Conservation (phyloP, 352 stramenopile genomes). For the Blastocystis sp. region DNA sequence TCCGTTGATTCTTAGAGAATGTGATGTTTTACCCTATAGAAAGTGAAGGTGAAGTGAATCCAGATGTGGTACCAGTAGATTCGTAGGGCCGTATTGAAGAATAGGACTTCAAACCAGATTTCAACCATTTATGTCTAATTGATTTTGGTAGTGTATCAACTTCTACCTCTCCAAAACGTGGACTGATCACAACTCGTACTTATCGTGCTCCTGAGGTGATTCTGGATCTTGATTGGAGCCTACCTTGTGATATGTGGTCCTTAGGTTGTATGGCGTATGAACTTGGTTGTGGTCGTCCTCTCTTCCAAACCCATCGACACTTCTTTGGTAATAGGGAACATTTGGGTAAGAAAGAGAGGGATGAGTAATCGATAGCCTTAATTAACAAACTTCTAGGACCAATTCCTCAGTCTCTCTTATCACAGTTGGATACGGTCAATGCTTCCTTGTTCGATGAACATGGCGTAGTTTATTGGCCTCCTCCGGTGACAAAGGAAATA, state of each 20-base stretch:
- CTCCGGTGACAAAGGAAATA: conserved; percentile 52
- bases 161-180: background rate
- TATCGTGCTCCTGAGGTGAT: conserved; percentile 96
- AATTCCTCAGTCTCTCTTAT: conserved; percentile 50
- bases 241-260: conserved; percentile 94
- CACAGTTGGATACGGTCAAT: background rate
- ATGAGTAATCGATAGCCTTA: background rate
- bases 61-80: background rate
- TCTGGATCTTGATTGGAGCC: conserved; percentile 89
- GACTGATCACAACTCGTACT: conserved; percentile 91
- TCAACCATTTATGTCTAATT: conserved; percentile 58
- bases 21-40: conserved; percentile 56
- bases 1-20: conserved; percentile 22
- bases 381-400: conserved; percentile 54
- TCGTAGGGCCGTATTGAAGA: background rate
- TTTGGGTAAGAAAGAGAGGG: background rate
- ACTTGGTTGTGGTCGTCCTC: conserved; percentile 67
- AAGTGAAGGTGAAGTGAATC: background rate
- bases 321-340: conserved; percentile 62
- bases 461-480: conserved; percentile 44
- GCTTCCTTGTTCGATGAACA: conserved; percentile 51
- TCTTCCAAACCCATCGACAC: conserved; percentile 63
- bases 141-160: conserved; percentile 61
- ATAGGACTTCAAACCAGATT: conserved; percentile 29
- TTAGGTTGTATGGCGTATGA: conserved; percentile 93